Evolutionary conservation across 192 early-diverging fungal species (phyloP).

Genomic region (Coemansia sp.): DNA sequence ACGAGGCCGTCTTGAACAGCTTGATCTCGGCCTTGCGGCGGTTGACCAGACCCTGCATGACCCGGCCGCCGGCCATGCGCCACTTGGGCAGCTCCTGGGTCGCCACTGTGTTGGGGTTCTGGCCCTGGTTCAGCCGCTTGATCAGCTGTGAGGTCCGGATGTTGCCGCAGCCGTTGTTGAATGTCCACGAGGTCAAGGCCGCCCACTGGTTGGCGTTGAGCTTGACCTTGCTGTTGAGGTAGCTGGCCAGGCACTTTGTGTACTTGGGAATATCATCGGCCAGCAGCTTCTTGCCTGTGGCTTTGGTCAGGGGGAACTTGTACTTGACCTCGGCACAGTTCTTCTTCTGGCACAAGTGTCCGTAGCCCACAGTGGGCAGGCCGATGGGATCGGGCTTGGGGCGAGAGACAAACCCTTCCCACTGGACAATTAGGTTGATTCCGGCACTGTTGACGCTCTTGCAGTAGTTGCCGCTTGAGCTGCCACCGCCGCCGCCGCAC

Average conservation of each 20-base stretch:
- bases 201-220: constrained; percentile 30
- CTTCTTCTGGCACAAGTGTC: constrained; percentile 14
- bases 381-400: constrained; percentile 16
- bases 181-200: constrained; percentile 26
- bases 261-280: background rate
- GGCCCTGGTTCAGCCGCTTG: constrained; percentile 25
- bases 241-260: constrained; percentile 3
- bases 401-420: constrained; percentile 6
- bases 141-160: constrained; percentile 21
- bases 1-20: constrained; percentile 14
- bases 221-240: background rate
- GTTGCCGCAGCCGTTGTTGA: constrained; percentile 26
- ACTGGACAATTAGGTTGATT: constrained; percentile 13
- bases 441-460: constrained; percentile 18
- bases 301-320: background rate
- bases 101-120: constrained; percentile 17
- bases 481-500: constrained; percentile 5
- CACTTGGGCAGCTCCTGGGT: constrained; percentile 36
- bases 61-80: constrained; percentile 18
- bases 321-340: background rate
- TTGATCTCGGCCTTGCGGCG: constrained; percentile 20
- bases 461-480: constrained; percentile 9
- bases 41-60: constrained; percentile 13
- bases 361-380: constrained; percentile 18
- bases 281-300: constrained; percentile 6